These are phyloP conservation scores for Crotalaria pallida DNA, from an alignment of 306 rosid species.

Conservation along the genomic window DNA sequence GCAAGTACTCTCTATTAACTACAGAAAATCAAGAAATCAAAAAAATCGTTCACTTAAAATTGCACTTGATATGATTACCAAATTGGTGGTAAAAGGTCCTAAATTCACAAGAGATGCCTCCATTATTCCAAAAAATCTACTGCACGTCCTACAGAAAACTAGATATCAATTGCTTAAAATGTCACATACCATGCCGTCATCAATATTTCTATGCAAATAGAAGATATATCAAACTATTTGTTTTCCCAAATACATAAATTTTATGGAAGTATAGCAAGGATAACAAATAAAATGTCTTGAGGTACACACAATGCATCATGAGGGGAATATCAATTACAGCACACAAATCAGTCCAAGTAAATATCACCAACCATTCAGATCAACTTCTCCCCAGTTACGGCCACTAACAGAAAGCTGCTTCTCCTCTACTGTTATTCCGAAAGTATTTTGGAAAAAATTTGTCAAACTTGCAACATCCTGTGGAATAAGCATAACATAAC, in stretches of 20 bases:
- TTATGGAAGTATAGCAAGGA: slow-evolving; percentile 1
- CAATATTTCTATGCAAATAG: background rate
- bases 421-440: slow-evolving; percentile 70
- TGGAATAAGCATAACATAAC: slow-evolving; percentile 13
- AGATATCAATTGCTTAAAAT: background rate
- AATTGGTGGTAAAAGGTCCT: background rate
- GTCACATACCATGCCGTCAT: background rate
- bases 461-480: slow-evolving; percentile 80
- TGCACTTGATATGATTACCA: background rate
- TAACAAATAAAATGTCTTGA: background rate
- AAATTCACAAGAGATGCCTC: background rate
- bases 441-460: slow-evolving; percentile 68
- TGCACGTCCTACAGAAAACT: slow-evolving; percentile 2
- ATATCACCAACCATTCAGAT: slow-evolving; percentile 68
- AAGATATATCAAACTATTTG: background rate
- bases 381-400: slow-evolving; percentile 98
- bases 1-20: background rate
- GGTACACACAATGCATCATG: background rate
- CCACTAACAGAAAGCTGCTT: slow-evolving; percentile 95
- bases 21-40: background rate
- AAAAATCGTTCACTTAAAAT: background rate
- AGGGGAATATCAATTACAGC: background rate
- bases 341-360: slow-evolving; percentile 11
- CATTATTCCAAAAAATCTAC: slow-evolving; percentile 8
- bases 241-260: background rate